These are phyloP conservation scores for Croton laevigatus DNA, from an alignment of 441 rosid genomes.

Conservation along the genomic window DNA sequence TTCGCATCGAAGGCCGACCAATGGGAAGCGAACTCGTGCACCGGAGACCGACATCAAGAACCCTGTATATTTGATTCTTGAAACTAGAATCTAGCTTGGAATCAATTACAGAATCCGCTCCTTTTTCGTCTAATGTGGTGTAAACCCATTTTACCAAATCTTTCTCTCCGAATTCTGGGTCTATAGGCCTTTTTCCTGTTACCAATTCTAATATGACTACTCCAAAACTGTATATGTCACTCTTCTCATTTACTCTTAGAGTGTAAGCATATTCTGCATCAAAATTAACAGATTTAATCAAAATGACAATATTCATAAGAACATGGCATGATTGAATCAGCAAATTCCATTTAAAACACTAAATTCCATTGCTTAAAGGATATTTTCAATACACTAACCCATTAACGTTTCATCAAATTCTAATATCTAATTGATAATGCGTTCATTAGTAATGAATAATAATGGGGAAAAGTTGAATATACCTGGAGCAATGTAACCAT, in stretches of 20 bases:
- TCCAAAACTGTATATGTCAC: conserved; percentile 94
- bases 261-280: conserved; percentile 95
- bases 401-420: too few species aligned
- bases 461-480: conserved; percentile 14
- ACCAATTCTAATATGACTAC: conserved; percentile 88
- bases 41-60: conserved; percentile 74
- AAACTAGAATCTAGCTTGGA: conserved; percentile 62
- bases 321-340: too few species aligned
- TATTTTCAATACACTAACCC: too few species aligned
- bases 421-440: too few species aligned
- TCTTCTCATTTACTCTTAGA: conserved; percentile 91
- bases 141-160: conserved; percentile 96
- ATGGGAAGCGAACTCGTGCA: conserved; percentile 82
- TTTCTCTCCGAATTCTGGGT: conserved; percentile 78
- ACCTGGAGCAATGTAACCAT: conserved; percentile 99
- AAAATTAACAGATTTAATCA: neutral
- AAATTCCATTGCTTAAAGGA: too few species aligned
- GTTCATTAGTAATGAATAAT: neutral
- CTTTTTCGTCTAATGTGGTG: conserved; percentile 63
- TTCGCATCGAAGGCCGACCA: conserved; percentile 87
- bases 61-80: conserved; percentile 72
- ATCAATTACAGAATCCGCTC: conserved; percentile 70
- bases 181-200: conserved; percentile 79
- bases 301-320: neutral
- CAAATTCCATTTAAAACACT: too few species aligned